Evolutionary conservation across 805 yeast species (phyloP).

Genomic region (Saturnispora quitensis): DNA sequence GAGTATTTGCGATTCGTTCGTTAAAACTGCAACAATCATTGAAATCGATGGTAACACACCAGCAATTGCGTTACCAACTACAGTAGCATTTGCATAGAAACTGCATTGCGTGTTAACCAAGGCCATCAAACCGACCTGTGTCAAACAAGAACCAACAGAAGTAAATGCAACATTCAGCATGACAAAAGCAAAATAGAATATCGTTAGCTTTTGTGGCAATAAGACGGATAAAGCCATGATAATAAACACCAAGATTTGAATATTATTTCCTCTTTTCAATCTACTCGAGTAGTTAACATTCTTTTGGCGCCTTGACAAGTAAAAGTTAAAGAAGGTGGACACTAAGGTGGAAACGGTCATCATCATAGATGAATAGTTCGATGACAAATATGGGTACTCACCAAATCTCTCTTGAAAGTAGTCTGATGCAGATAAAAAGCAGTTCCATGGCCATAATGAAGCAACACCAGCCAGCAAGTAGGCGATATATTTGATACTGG

Average conservation of each 20-base stretch:
- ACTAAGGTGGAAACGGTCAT: slow-evolving; percentile 78
- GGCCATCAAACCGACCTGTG: slow-evolving; percentile 90
- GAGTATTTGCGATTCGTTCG: slow-evolving; percentile 9
- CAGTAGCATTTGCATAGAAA: slow-evolving; percentile 74
- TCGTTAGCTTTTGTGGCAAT: slow-evolving; percentile 24
- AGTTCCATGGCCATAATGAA: slow-evolving; percentile 94
- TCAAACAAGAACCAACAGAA: slow-evolving; percentile 67
- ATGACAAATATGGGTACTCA: slow-evolving; percentile 40
- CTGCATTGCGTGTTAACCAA: slow-evolving; percentile 70
- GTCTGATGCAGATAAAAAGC: slow-evolving; percentile 76
- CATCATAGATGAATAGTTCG: slow-evolving; percentile 69
- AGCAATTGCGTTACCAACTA: slow-evolving; percentile 92
- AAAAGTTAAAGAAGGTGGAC: slow-evolving; percentile 49
- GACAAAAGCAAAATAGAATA: slow-evolving; percentile 39
- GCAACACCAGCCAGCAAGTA: slow-evolving; percentile 69
- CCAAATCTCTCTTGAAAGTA: slow-evolving; percentile 61
- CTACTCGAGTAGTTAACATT: slow-evolving; percentile 50
- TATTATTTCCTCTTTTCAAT: slow-evolving; percentile 47
- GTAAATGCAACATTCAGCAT: slow-evolving; percentile 58
- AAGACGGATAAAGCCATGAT: slow-evolving; percentile 46
- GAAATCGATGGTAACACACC: slow-evolving; percentile 86
- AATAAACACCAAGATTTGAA: slow-evolving; percentile 51
- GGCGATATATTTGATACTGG: slow-evolving; percentile 39
- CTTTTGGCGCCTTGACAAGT: slow-evolving; percentile 56
- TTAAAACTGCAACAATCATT: slow-evolving; percentile 43